Percentiles rank a stretch among this genome's conserved stretches.
These are phyloP conservation scores for Tulasnella sp. DNA, from an alignment of 768 basidiomycete species.

Conservation along the genomic window DNA sequence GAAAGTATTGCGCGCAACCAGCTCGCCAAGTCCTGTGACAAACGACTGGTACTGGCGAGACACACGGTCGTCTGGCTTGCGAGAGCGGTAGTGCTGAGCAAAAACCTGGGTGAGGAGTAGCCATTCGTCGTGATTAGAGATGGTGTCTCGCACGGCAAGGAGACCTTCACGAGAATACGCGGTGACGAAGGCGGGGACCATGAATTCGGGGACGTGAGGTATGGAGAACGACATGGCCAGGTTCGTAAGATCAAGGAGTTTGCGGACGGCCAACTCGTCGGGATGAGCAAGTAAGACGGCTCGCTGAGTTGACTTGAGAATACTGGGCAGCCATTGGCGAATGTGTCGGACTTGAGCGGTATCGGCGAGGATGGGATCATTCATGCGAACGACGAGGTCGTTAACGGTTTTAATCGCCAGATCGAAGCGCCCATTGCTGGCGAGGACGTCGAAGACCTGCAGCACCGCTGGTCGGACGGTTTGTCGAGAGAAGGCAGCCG, in stretches of 20 bases:
- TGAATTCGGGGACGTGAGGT: constrained; percentile 7
- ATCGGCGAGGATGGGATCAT: background rate
- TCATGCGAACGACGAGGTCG: background rate
- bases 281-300: background rate
- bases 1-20: background rate
- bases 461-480: background rate
- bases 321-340: background rate
- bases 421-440: background rate
- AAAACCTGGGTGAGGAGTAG: background rate
- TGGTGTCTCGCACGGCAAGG: background rate
- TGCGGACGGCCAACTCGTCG: background rate
- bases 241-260: background rate
- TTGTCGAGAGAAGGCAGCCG: background rate
- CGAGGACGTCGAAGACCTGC: background rate
- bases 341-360: background rate
- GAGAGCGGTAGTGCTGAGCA: constrained; percentile 1
- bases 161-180: constrained; percentile 6
- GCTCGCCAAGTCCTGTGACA: background rate
- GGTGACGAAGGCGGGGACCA: constrained; percentile 14
- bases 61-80: background rate
- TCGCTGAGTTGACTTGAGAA: background rate
- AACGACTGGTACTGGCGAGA: background rate
- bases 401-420: background rate
- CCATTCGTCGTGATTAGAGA: background rate
- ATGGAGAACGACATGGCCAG: background rate